Evolutionary conservation across 2,329 filamentous ascomycete genomes (phyloP).

Genomic region (Ceratocystis cacaofunesta): DNA sequence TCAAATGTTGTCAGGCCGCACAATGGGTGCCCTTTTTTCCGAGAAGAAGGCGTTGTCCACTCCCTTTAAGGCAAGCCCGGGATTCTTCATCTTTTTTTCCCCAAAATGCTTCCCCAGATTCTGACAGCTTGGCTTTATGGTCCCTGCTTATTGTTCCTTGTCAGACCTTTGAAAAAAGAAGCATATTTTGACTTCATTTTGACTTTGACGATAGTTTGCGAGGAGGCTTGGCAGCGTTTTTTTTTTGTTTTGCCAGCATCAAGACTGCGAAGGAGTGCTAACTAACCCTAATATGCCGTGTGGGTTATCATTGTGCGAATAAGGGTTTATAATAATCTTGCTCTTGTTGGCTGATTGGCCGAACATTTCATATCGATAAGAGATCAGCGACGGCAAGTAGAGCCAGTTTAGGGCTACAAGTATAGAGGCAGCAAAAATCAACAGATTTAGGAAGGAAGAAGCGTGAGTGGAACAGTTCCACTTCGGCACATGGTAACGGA

Average conservation of each 20-base stretch:
- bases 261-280: not conserved
- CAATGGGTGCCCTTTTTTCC: not conserved
- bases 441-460: not conserved
- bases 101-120: not conserved
- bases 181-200: slow-evolving; percentile 1
- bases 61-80: not conserved
- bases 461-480: not conserved
- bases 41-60: not conserved
- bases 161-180: not conserved
- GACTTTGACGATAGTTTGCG: not conserved
- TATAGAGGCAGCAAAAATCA: not conserved
- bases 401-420: not conserved
- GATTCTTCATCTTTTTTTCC: not conserved
- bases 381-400: not conserved
- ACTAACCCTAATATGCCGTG: fast-evolving
- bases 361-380: not conserved
- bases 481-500: not conserved
- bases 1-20: not conserved
- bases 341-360: no score
- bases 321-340: not conserved
- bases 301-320: not conserved
- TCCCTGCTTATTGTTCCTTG: not conserved
- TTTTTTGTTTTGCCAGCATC: not conserved
- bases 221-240: not conserved
- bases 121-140: not conserved